Evolutionary conservation across 1,284 basidiomycete genomes (phyloP).

Genomic region (Ceratorhiza oryzae-sativae): DNA sequence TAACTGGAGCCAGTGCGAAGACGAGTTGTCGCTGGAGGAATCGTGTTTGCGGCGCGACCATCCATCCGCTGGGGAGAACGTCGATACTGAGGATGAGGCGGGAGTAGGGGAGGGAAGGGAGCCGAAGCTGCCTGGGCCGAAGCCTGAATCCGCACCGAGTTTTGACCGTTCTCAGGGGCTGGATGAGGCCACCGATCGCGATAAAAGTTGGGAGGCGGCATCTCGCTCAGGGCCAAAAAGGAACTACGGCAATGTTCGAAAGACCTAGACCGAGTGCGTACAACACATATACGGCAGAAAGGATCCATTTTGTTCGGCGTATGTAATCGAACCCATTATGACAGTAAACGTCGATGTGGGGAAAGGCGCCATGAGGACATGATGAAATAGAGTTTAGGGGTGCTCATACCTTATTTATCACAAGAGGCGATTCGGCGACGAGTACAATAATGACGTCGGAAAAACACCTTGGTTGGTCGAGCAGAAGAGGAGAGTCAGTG

Average conservation of each 20-base stretch:
- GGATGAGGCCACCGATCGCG: conserved; percentile 38
- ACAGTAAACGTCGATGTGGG: conserved; percentile 17
- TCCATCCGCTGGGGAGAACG: conserved; percentile 18
- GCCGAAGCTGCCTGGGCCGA: conserved; percentile 20
- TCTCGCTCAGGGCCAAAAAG: conserved; percentile 30
- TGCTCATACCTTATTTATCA: conserved; percentile 34
- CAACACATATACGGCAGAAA: conserved; percentile 24
- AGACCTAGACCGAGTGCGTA: conserved; percentile 32
- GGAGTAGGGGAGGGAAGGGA: conserved; percentile 10
- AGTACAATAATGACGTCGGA: conserved; percentile 9
- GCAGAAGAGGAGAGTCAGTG: background rate
- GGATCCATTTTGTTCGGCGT: conserved; percentile 34
- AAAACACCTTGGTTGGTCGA: background rate
- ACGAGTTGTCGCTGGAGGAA: conserved; percentile 12
- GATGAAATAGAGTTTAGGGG: conserved; percentile 39
- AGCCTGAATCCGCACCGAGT: conserved; percentile 25
- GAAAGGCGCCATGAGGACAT: conserved; percentile 33
- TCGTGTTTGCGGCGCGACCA: background rate
- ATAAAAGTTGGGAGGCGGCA: conserved; percentile 37
- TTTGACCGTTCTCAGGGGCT: conserved; percentile 34
- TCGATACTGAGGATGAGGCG: background rate
- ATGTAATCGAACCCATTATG: conserved; percentile 25
- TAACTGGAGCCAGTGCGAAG: conserved; percentile 31
- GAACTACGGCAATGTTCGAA: conserved; percentile 21
- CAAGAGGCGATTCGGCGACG: background rate